Base-by-base conservation (phyloP, 805 yeast species). In the Kregervanrija fluxuum region DNA sequence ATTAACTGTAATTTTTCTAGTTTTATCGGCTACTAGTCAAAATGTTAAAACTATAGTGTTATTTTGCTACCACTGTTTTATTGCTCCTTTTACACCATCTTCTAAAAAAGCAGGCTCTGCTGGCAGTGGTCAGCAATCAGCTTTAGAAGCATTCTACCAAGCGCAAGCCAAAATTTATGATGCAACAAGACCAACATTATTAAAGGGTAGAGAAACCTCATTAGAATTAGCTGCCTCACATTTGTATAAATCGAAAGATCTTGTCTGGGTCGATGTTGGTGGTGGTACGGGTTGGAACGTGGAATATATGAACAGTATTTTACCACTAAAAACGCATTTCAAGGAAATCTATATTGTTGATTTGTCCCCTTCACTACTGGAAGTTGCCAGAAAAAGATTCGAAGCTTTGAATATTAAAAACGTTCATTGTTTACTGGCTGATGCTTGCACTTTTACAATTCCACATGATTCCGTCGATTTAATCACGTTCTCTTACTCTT, bases 281-380 rank as follows among this genome's bases (percentile, higher is more conserved):
- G 95, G 95, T 31, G 95, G 95, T 17, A 85, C 95, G 5, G 95
- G 95, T 40, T 71, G 79, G 62, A 85, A 85, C 64, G 81, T 85
- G 54, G 93, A 85, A 62, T 71, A 74, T 54, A 85, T 85, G 95
- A 69, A 82, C 58, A 58, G 68, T 37, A 65, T 78, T 38, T 64
- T 74, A 41, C 70, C 79, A 11, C 61, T 80, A 37, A 52, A 66
- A 30, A 56, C 61, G 22, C 64, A 69, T 50, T 86, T 85, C 62
- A 73, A 75, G 51, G 83, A 83, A 11, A 73, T 85, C 40, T 83
- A 82, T 56, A 70, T 85, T 45, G 79, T 85, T 40, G 95, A 85
- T 59, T 69, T 85, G 47, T 82, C 90, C 1, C 85, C 90, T 8
- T 82, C 90, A 1, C 69, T 86, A 41, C 81, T 91, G 57, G 79